Evolutionary conservation across 1,139 yeast species (phyloP), one percentile per base, ranked within the genome.

Genomic region (Saccharomyces hybrid): DNA sequence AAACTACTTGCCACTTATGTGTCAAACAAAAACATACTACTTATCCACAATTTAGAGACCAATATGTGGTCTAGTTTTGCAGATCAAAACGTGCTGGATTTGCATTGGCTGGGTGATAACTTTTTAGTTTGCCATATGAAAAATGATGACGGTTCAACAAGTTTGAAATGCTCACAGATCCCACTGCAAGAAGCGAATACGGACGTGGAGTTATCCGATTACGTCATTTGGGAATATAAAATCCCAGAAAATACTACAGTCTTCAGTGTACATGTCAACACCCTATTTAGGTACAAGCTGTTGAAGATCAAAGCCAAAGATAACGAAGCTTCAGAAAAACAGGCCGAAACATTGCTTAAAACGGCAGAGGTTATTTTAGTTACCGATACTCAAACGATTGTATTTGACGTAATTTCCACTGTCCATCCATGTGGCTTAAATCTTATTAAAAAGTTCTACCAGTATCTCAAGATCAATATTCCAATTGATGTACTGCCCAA

Each of bases 21-120:
- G 3, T 57, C 68, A 0, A 70, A 70, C 55, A 70, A 69, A 51
- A 61, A 63, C 47, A 54, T 66, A 9, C 52, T 70, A 48, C 52
- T 68, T 16, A 52, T 70, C 4, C 63, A 63, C 25, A 64, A 68
- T 53, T 47, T 64, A 48, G 64, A 61, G 46, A 61, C 70, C 2
- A 64, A 60, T 50, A 44, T 50, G n/a, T 69, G 72, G 73, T 57
- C 55, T 46, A 61, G 59, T 31, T 68, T 66, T 56, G 52, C 56
- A 9, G 65, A 67, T 16, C 41, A 64, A 20, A 55, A 56, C 4
- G 59, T 70, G 5, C 14, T 65, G 3, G 65, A 62, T 47, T 57
- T 66, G 64, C 58, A 62, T 14, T 70, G 73, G 73, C 41, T 70
- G 14, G 70, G 68, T 4, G 59, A 56, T 34, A 62, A 66, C 5